Base-by-base conservation (phyloP, 2,329 filamentous ascomycete genomes). In the Knoxdaviesia proteae region DNA sequence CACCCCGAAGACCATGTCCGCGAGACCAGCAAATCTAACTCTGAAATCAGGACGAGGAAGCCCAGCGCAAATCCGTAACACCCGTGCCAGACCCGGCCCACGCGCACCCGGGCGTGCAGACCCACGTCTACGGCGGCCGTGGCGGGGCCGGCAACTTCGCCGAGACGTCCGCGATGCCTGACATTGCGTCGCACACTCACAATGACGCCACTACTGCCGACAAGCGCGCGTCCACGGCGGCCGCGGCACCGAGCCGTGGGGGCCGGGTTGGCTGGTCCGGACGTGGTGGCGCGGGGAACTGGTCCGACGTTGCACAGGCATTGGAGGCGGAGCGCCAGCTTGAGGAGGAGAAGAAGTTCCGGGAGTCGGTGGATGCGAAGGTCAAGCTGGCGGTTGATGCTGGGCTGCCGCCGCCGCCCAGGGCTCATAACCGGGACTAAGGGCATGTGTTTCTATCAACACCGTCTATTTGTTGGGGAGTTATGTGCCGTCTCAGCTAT, bases 71-170 rank as follows among this genome's bases (percentile, higher is more conserved):
- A 20, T 20, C 20, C 20, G 20, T 20, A 20, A 20, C 20, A 3
- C 20, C 20, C 20, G 20, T 20, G 20, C 39, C 48, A 35, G 41
- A 49, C 47, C 46, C 56, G 47, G 42, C 53, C 49, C 49, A 45
- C 46, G 49, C 46, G 49, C 49, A 20, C 43, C 43, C 38, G 52
- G 46, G 44, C 50, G 46, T 48, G 51, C n/a, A 48, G 51, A 50
- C 51, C 51, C 65, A 65, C 56, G 49, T 58, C 29, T 56, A 62
- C 36, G 58, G 57, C 34, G 74, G 74, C 43, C 68, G 74, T 45
- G 74, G 74, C 48, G 74, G 74, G 20, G 71, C 73, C 1, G 74
- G 74, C 35, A 79, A 79, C 59, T 74, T 67, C 51, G 53, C 65
- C 42, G 61, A 64, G 42, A 49, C 58, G 11, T 54, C 65, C 42